Conservation (phyloP, 2,329 filamentous ascomycete species). For the Fusarium sp. region DNA sequence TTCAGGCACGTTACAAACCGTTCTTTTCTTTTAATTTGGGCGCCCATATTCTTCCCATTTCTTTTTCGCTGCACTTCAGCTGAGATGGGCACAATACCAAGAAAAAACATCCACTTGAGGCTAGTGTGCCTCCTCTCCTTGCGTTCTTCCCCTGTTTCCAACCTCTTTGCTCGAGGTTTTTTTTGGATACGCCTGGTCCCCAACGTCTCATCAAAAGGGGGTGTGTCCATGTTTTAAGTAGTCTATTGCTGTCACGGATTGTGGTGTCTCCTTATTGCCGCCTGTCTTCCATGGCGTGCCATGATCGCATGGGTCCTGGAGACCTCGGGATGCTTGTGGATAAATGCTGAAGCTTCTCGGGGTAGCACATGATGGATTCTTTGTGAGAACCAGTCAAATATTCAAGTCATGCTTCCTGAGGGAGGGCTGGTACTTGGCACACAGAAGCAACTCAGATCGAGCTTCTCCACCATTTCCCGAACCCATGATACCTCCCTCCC, state of each 20-base stretch:
- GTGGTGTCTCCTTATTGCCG: constrained; percentile 32
- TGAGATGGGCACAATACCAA: constrained; percentile 15
- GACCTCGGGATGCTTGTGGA: constrained; percentile 31
- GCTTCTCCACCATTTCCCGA: constrained; percentile 48
- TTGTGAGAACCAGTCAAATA: constrained; percentile 31
- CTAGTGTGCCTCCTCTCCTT: constrained; percentile 25
- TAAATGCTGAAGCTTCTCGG: constrained; percentile 22
- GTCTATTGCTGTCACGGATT: constrained; percentile 11
- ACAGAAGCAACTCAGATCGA: constrained; percentile 34
- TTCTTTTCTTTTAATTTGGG: constrained; percentile 32
- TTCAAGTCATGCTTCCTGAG: constrained; percentile 34
- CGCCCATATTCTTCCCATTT: constrained; percentile 14
- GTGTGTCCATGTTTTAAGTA: constrained; percentile 21
- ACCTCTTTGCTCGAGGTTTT: constrained; percentile 6
- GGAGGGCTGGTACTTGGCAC: constrained; percentile 24
- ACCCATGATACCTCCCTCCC: constrained; percentile 41
- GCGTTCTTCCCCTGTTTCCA: constrained; percentile 18
- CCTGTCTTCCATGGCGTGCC: constrained; percentile 22
- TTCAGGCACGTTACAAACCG: constrained; percentile 45
- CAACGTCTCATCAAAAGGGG: constrained; percentile 28
- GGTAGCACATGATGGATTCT: constrained; percentile 38
- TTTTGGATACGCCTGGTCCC: constrained; percentile 18
- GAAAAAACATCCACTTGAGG: constrained; percentile 8
- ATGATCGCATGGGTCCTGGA: constrained; percentile 34
- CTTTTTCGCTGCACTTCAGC: constrained; percentile 30